These are phyloP conservation scores for Blastomyces silverae DNA, from an alignment of 2,329 filamentous ascomycete species.

Conservation along the genomic window DNA sequence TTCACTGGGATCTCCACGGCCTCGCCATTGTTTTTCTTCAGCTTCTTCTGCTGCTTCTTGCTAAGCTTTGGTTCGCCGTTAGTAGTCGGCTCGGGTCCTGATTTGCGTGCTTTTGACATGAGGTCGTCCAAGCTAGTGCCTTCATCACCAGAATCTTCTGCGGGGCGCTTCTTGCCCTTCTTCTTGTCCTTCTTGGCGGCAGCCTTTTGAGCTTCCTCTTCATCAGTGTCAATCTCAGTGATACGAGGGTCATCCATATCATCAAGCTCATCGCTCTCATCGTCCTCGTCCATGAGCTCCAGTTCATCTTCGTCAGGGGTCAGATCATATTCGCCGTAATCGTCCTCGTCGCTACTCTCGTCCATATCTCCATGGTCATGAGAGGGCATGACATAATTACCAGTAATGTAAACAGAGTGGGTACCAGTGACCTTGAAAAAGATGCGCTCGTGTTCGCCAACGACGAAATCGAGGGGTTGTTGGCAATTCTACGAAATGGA, in stretches of 20 bases:
- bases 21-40: constrained; percentile 97
- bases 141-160: constrained; percentile 60
- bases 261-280: constrained; percentile 70
- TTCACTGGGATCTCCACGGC: constrained; percentile 56
- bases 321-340: constrained; percentile 60
- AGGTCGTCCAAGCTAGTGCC: constrained; percentile 65
- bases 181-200: constrained; percentile 42
- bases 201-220: constrained; percentile 59
- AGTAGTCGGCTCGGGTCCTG: constrained; percentile 39
- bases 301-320: constrained; percentile 74
- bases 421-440: constrained; percentile 89
- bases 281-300: constrained; percentile 48
- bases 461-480: constrained; percentile 87
- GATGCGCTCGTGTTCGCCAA: constrained; percentile 79
- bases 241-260: constrained; percentile 71
- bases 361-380: constrained; percentile 38
- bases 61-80: constrained; percentile 68
- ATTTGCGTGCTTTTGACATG: constrained; percentile 64
- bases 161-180: constrained; percentile 84
- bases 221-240: constrained; percentile 73
- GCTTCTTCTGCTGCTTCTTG: constrained; percentile 97
- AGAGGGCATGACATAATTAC: constrained; percentile 81
- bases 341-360: constrained; percentile 51
- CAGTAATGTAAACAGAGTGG: constrained; percentile 85
- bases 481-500: constrained; percentile 68